Evolutionary conservation across 2,329 filamentous ascomycete species (phyloP), one percentile per base, ranked within the genome.

Genomic region (Dactylonectria estremocensis): DNA sequence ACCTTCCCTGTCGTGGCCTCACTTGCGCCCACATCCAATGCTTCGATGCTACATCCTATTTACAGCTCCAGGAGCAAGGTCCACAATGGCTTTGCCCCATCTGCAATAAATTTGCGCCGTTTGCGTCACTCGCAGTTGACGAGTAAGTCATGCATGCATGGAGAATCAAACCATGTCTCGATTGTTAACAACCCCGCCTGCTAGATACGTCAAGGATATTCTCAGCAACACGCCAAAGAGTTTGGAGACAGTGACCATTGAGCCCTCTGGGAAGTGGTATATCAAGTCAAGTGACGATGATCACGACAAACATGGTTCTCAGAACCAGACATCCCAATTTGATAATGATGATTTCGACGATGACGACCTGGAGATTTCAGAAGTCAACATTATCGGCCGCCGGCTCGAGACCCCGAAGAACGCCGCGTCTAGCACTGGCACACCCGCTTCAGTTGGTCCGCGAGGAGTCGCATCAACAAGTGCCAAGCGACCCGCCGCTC

Each of bases 81-180:
- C 96, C 96, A 0, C 97, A 96, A 18, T 99, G 96, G 96, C 87
- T 91, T n/a, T 99, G 96, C 76, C 96, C 96, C 0, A 92, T 98
- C 22, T 99, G 96, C 84, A 95, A 92, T 80, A 97, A 95, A 77
- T 82, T 89, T 0, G 91, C 95, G 2, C 90, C 91, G 0, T 99
- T 94, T 79, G 92, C 95, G 57, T 91, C 89, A 54, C 83, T 99
- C 24, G 94, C 94, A 11, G 90, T 98, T 33, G 96, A 99, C 74
- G 93, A 96, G 89, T 96, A 85, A 81, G 90, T 83, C 9, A 31
- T 33, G 6, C 13, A 28, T 24, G 1, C 13, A 24, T 24, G 1
- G 10, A 24, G 13, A 14, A 18, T 5, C 11, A 35, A 24, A 33
- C 13, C 5, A 59, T 18, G 11, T 28, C 1, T 7, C 11, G 14